Evolutionary conservation across 441 rosid species (phyloP).

Genomic region (Croton setiger): DNA sequence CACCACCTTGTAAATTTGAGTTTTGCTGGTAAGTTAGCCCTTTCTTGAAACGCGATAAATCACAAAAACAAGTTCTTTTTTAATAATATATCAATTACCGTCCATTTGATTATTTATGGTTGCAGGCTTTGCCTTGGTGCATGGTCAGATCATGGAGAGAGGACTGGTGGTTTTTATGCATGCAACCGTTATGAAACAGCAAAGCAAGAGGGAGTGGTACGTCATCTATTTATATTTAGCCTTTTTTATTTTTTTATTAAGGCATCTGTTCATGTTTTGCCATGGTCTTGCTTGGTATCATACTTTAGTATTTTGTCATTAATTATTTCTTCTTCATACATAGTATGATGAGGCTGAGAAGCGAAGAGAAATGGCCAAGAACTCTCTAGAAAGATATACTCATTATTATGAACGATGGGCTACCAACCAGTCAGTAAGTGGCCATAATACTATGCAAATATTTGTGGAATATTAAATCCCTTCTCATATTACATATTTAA

Average conservation of each 20-base stretch:
- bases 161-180: conserved; percentile 94
- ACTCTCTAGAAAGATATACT: conserved; percentile 85
- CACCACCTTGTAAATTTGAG: conserved; percentile 98
- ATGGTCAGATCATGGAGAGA: conserved; percentile 93
- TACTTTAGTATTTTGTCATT: conserved; percentile 8
- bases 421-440: conserved; percentile 76
- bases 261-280: neutral
- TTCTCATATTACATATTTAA: neutral
- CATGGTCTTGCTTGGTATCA: neutral
- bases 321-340: conserved; percentile 9
- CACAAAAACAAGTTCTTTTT: neutral
- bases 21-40: conserved; percentile 80
- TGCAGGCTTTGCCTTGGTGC: conserved; percentile 95
- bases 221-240: neutral
- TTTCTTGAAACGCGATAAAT: neutral
- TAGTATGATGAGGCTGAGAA: conserved; percentile 84
- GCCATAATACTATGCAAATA: neutral
- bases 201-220: conserved; percentile 93
- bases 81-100: neutral
- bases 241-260: conserved; percentile 14
- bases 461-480: neutral
- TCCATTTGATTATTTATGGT: conserved; percentile 13
- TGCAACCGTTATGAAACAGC: conserved; percentile 94
- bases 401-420: conserved; percentile 99
- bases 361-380: conserved; percentile 90